Evolutionary conservation across 768 basidiomycete genomes (phyloP).

Genomic region (Boletus edulis): DNA sequence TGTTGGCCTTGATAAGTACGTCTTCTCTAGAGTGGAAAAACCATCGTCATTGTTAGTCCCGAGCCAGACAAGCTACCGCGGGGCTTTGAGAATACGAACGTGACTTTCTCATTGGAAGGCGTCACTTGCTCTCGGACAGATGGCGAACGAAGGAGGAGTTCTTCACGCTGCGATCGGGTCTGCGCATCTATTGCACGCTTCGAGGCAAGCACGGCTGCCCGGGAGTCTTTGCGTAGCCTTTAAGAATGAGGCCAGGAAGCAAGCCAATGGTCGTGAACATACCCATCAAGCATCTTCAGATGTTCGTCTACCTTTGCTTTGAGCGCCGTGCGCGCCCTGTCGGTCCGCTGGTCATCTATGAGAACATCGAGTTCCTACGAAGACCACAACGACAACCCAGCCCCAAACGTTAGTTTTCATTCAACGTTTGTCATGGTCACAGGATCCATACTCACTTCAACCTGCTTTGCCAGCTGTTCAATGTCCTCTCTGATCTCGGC

Average conservation of each 20-base stretch:
- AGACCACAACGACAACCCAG: not conserved
- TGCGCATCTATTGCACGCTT: conserved; percentile 69
- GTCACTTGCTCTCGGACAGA: conserved; percentile 44
- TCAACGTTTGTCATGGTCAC: not conserved
- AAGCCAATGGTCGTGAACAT: conserved; percentile 17
- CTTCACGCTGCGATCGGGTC: conserved; percentile 58
- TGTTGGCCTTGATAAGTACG: conserved; percentile 81
- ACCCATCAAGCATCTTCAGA: conserved; percentile 50
- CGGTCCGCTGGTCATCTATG: conserved; percentile 69
- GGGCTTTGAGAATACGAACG: conserved; percentile 41
- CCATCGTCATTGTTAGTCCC: not conserved
- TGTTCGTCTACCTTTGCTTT: conserved; percentile 50
- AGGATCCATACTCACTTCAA: conserved; percentile 54
- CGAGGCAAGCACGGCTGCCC: conserved; percentile 68
- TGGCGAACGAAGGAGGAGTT: conserved; percentile 63
- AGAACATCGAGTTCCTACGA: conserved; percentile 62
- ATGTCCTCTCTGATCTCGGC: conserved; percentile 79
- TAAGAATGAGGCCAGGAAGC: not conserved
- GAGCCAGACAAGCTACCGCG: not conserved
- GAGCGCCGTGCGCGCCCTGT: conserved; percentile 48
- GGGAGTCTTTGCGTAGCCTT: conserved; percentile 61
- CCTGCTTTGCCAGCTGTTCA: conserved; percentile 52
- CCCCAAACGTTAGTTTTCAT: not conserved
- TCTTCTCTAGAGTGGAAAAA: conserved; percentile 57
- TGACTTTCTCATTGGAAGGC: conserved; percentile 52